Evolutionary conservation across 2,329 filamentous ascomycete genomes (phyloP).

Genomic region (Septoria petroselini): DNA sequence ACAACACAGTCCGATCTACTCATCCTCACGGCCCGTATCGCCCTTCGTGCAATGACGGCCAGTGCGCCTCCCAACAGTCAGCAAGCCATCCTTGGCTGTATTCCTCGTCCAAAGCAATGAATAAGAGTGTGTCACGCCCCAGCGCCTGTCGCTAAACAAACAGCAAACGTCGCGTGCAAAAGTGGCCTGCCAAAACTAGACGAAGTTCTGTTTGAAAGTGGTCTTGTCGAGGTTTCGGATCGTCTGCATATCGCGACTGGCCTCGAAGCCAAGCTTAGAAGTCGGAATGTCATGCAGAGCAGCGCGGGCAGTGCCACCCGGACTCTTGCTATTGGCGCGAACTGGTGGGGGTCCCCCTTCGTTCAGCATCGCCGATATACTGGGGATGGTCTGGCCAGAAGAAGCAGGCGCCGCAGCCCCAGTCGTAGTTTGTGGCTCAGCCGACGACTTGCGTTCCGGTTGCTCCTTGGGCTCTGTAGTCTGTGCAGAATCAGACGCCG

Average conservation of each 20-base stretch:
- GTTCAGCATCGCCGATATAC: conserved; percentile 51
- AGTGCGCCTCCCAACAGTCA: no score
- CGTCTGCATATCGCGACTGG: conserved; percentile 37
- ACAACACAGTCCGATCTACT: background rate
- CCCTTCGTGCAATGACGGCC: background rate
- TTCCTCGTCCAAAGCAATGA: background rate
- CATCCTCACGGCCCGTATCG: background rate
- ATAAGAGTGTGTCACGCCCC: conserved; percentile 1
- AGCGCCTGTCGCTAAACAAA: conserved; percentile 17
- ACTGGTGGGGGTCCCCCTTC: conserved; percentile 31
- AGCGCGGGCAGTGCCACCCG: conserved; percentile 29
- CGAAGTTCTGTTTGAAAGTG: conserved; percentile 35
- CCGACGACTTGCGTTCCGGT: conserved; percentile 26
- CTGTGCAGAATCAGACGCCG: conserved; percentile 14
- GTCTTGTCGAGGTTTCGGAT: conserved; percentile 40
- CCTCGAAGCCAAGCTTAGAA: conserved; percentile 41
- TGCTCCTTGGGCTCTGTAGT: conserved; percentile 36
- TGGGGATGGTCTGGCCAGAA: conserved; percentile 49
- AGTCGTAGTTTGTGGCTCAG: conserved; percentile 41
- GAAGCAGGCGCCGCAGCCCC: conserved; percentile 38
- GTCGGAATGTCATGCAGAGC: conserved; percentile 39
- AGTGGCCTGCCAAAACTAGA: no score
- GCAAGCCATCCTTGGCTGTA: background rate
- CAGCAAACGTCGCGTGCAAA: background rate
- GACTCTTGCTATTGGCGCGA: conserved; percentile 35